Evolutionary conservation across 2,329 filamentous ascomycete genomes (phyloP).

Genomic region (Pseudogymnoascus sp.): DNA sequence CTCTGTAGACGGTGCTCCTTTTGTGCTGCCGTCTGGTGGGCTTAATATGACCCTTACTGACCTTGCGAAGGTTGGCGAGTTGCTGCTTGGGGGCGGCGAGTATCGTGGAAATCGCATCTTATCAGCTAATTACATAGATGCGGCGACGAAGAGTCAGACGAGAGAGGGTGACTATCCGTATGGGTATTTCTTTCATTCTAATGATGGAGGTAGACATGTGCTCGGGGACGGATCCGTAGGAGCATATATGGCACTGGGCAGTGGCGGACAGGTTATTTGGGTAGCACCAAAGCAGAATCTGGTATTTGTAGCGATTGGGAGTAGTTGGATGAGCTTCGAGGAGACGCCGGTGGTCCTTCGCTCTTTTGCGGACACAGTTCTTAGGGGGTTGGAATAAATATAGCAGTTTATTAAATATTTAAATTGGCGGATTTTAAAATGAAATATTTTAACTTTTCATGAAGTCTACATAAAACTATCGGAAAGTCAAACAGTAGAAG

Average conservation of each 20-base stretch:
- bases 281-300: not conserved
- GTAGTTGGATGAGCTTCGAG: not conserved
- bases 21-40: not conserved
- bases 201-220: not conserved
- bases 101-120: not conserved
- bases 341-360: not conserved
- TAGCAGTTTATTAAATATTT: not conserved
- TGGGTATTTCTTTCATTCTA: not conserved
- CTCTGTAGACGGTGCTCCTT: not conserved
- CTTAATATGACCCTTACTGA: not conserved
- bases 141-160: not conserved
- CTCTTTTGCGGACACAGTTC: not conserved
- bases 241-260: not conserved
- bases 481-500: not conserved
- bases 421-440: not conserved
- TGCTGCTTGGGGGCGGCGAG: not conserved
- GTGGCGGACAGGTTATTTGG: conserved; percentile 4
- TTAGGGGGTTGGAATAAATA: not conserved
- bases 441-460: not conserved
- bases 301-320: not conserved
- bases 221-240: not conserved
- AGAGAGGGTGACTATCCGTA: not conserved
- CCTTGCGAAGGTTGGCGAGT: not conserved
- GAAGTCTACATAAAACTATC: not conserved
- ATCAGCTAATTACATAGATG: not conserved